phyloP scores from a whole-genome alignment of 2,329 filamentous ascomycete species.

The Cladophialophora exuberans region DNA sequence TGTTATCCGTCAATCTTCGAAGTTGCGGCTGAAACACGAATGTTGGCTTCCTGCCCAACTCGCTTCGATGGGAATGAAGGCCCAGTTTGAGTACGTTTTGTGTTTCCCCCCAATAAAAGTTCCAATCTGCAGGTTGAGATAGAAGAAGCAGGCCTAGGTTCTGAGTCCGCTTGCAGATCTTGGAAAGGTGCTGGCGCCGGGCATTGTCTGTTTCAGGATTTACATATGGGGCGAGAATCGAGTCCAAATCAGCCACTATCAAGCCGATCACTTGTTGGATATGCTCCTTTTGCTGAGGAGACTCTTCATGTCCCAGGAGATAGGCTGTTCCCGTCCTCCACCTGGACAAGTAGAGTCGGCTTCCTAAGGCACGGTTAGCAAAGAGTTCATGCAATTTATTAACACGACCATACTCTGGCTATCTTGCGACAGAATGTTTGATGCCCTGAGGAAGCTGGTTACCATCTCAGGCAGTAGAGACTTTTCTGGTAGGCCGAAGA shows the following conservation, averaged over 20 bases:
- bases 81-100: neutral
- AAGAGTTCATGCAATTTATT: neutral
- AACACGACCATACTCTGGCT: neutral
- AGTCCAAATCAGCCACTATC: neutral
- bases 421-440: neutral
- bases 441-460: neutral
- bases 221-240: neutral
- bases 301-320: neutral
- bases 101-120: neutral
- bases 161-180: conserved; percentile 7
- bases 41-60: neutral
- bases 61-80: neutral
- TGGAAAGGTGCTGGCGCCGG: conserved; percentile 1
- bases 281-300: neutral
- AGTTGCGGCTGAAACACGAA: conserved; percentile 11
- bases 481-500: conserved; percentile 2
- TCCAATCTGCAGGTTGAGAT: conserved; percentile 7
- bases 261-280: neutral
- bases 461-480: conserved; percentile 7
- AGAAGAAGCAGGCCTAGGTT: neutral
- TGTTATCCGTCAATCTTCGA: conserved; percentile 2
- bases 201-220: neutral
- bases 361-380: neutral
- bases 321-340: conserved; percentile 8
- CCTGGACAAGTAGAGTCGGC: conserved; percentile 3